Conservation (phyloP, 78 protist genomes). For the Emiliania huxleyi region DNA sequence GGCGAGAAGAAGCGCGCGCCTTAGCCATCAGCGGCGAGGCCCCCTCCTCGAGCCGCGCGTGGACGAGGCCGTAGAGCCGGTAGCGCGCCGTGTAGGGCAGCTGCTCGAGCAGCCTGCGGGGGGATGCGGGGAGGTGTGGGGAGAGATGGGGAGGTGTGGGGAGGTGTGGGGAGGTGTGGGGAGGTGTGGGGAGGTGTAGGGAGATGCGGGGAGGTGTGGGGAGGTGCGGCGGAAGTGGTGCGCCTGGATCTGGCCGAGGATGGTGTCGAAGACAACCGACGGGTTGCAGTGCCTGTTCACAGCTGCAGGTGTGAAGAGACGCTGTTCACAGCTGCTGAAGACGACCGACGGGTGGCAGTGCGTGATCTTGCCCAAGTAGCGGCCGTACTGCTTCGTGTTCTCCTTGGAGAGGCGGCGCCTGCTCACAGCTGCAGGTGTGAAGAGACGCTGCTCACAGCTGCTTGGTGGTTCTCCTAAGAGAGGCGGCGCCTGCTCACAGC, state of each 20-base stretch:
- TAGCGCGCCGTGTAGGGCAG: not conserved
- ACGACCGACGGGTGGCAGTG: constrained; percentile 47
- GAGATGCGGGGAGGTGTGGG: too few relatives aligned
- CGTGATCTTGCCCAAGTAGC: constrained; percentile 55
- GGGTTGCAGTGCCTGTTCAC: constrained; percentile 58
- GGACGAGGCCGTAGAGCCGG: not conserved
- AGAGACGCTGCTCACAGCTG: too few relatives aligned
- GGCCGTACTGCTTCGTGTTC: constrained; percentile 61
- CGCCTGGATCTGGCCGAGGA: constrained; percentile 43
- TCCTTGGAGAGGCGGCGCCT: constrained; percentile 68
- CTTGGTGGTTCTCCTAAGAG: constrained; percentile 34
- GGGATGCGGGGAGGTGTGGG: too few relatives aligned
- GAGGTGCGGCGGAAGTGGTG: too few relatives aligned
- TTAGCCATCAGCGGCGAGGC: not conserved
- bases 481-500: too few relatives aligned
- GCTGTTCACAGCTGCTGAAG: too few relatives aligned
- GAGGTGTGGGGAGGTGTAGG: too few relatives aligned
- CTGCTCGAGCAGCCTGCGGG: not conserved
- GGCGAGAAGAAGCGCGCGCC: too few relatives aligned
- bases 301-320: too few relatives aligned
- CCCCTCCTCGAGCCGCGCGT: not conserved
- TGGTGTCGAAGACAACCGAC: constrained; percentile 39
- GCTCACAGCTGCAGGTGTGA: too few relatives aligned
- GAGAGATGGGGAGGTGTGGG: too few relatives aligned
- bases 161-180: too few relatives aligned